phyloP scores from a whole-genome alignment of 169 alveolate species.

The Plasmodium gonderi region DNA sequence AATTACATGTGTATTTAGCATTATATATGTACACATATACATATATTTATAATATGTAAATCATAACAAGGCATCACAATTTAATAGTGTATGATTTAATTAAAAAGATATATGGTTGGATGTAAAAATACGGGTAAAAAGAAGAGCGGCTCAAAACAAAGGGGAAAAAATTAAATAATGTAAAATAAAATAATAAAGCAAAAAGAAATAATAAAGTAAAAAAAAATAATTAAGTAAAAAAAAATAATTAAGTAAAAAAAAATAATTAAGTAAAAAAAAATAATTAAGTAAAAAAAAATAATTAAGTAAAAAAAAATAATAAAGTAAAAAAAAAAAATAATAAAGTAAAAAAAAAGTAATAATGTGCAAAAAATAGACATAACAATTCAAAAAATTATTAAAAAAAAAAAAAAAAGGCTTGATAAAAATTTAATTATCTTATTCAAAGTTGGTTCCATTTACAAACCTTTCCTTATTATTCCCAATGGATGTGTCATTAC shows the following conservation, averaged over 20 bases:
- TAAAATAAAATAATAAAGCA: too few species aligned
- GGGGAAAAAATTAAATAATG: too few species aligned
- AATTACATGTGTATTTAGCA: not conserved
- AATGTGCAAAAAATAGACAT: not conserved
- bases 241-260: too few species aligned
- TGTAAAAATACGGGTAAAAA: too few species aligned
- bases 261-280: too few species aligned
- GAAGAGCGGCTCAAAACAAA: too few species aligned
- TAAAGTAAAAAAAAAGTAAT: not conserved
- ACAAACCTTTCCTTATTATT: not conserved
- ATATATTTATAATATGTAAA: not conserved
- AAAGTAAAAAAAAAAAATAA: not conserved
- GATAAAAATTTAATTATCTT: not conserved
- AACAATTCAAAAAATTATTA: slow-evolving; percentile 13
- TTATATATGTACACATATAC: not conserved
- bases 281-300: not conserved
- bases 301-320: not conserved
- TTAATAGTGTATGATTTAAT: not conserved
- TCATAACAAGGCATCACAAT: not conserved
- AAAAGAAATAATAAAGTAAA: too few species aligned
- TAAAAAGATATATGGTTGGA: too few species aligned
- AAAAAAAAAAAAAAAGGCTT: not conserved
- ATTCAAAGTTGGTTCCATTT: not conserved
- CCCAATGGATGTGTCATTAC: not conserved
- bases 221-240: too few species aligned